Evolutionary conservation across 768 basidiomycete genomes (phyloP).

Genomic region (Hypholoma fasciculare): DNA sequence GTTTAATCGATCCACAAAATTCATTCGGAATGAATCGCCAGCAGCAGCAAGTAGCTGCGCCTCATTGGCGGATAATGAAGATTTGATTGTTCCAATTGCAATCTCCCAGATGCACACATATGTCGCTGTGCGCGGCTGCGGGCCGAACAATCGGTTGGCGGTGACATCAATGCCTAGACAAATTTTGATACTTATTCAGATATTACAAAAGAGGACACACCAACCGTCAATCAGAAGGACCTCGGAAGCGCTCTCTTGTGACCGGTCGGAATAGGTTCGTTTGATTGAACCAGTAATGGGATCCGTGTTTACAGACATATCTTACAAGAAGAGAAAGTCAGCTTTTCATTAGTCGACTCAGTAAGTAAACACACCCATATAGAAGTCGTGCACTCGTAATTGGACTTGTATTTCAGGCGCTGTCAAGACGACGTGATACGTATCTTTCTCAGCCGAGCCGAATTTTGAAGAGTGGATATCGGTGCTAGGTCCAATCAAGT

Average conservation of each 20-base stretch:
- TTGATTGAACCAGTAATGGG: conserved; percentile 56
- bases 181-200: not conserved
- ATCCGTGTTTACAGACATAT: conserved; percentile 76
- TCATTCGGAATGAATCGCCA: conserved; percentile 58
- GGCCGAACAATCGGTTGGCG: conserved; percentile 87
- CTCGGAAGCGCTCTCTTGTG: conserved; percentile 10
- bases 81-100: conserved; percentile 62
- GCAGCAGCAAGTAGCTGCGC: conserved; percentile 51
- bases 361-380: conserved; percentile 62
- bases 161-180: conserved; percentile 72
- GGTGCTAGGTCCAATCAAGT: conserved; percentile 49
- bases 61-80: conserved; percentile 54
- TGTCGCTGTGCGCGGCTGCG: conserved; percentile 77
- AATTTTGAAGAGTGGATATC: conserved; percentile 13
- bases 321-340: conserved; percentile 35
- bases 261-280: conserved; percentile 40
- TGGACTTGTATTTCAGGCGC: conserved; percentile 74
- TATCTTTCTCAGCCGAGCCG: conserved; percentile 6
- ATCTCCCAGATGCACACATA: conserved; percentile 97
- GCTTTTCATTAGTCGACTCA: not conserved
- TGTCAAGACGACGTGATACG: conserved; percentile 40
- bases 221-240: conserved; percentile 54
- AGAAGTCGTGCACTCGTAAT: conserved; percentile 81
- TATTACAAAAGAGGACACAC: not conserved
- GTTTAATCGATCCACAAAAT: conserved; percentile 77